A percentile compares a stretch with the other conserved stretches of the same genome.
Evolutionary conservation across 352 stramenopile genomes (phyloP).

Genomic region (Achlya hypogyna): DNA sequence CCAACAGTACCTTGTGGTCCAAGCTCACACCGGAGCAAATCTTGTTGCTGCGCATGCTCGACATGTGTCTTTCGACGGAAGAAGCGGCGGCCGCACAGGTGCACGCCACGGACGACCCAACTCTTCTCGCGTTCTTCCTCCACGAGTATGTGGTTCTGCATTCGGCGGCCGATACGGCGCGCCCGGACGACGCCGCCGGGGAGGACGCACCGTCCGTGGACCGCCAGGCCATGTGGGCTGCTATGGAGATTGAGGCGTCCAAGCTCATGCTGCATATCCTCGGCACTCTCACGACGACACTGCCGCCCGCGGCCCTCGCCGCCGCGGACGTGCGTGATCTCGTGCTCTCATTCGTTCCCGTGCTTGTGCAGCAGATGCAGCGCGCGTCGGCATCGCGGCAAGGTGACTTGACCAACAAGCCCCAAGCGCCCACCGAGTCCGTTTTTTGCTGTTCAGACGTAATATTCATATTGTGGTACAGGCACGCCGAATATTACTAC

Average conservation of each 20-base stretch:
- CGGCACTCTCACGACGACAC: slow-evolving; percentile 42
- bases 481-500: slow-evolving; percentile 29
- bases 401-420: slow-evolving; percentile 19
- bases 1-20: slow-evolving; percentile 48
- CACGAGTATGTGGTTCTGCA: slow-evolving; percentile 40
- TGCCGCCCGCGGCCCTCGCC: neutral
- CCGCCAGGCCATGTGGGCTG: slow-evolving; percentile 60
- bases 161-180: slow-evolving; percentile 34
- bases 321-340: neutral
- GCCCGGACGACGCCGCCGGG: slow-evolving; percentile 43
- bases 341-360: slow-evolving; percentile 27
- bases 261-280: slow-evolving; percentile 61
- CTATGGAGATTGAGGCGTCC: slow-evolving; percentile 69
- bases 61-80: slow-evolving; percentile 21
- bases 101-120: slow-evolving; percentile 7
- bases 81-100: neutral
- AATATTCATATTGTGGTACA: neutral
- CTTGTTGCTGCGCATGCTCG: slow-evolving; percentile 69
- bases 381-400: slow-evolving; percentile 35
- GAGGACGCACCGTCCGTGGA: slow-evolving; percentile 27
- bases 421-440: neutral
- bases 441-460: neutral
- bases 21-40: slow-evolving; percentile 72
- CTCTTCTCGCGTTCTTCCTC: slow-evolving; percentile 33
- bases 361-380: slow-evolving; percentile 48